Conservation (phyloP, 768 basidiomycete genomes). For the Rubroboletus satanas region DNA sequence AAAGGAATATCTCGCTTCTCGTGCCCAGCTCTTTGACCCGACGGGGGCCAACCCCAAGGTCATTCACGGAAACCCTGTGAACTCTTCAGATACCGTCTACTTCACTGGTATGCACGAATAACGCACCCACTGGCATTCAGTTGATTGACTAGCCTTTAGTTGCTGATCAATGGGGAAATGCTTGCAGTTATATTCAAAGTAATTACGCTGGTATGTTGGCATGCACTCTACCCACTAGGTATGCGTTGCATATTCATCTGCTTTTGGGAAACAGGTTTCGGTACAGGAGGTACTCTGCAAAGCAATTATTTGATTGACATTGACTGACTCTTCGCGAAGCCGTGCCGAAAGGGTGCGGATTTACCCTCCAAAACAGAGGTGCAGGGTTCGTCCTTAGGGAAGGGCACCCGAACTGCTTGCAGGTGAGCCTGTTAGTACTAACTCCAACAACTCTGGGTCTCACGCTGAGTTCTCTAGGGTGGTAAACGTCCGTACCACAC, state of each 20-base stretch:
- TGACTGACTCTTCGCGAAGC: constrained; percentile 41
- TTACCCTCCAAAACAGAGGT: constrained; percentile 95
- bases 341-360: constrained; percentile 90
- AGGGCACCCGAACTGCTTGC: constrained; percentile 80
- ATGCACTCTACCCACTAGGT: background rate
- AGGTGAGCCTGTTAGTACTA: constrained; percentile 39
- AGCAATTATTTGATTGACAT: background rate
- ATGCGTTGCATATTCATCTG: background rate
- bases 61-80: constrained; percentile 73
- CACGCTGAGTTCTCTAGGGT: constrained; percentile 40
- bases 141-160: constrained; percentile 40
- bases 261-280: constrained; percentile 58
- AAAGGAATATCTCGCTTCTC: constrained; percentile 77
- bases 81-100: constrained; percentile 92
- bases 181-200: constrained; percentile 85
- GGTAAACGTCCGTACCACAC: constrained; percentile 91
- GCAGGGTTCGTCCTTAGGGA: constrained; percentile 75
- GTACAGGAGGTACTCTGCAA: constrained; percentile 63
- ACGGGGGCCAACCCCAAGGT: constrained; percentile 60
- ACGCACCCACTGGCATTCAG: background rate
- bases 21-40: constrained; percentile 79
- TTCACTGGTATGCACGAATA: constrained; percentile 63
- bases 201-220: constrained; percentile 67
- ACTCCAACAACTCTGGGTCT: background rate
- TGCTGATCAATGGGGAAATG: constrained; percentile 84